Conservation (phyloP, 805 yeast species). For the Spathaspora girioi region DNA sequence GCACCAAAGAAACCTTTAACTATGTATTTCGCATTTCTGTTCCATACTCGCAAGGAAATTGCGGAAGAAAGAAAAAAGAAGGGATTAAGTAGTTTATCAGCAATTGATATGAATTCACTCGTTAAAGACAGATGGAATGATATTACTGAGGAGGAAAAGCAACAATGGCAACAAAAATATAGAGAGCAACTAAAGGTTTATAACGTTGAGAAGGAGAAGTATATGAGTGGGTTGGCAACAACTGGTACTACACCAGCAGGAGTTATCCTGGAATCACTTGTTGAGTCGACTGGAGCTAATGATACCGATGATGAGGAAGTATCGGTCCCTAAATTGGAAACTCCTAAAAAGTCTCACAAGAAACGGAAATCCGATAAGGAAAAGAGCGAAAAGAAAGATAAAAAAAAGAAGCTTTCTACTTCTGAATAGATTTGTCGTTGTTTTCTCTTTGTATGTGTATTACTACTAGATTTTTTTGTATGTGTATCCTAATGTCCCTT, state of each 20-base stretch:
- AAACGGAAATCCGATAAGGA: constrained; percentile 21
- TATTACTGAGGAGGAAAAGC: constrained; percentile 66
- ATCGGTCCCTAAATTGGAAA: constrained; percentile 3
- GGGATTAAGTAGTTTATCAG: constrained; percentile 59
- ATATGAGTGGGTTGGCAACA: constrained; percentile 18
- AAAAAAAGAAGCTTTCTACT: constrained; percentile 9
- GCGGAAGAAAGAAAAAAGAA: constrained; percentile 61
- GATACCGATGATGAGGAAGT: background rate
- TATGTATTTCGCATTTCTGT: constrained; percentile 74
- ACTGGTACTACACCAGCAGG: background rate
- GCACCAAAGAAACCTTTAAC: constrained; percentile 96
- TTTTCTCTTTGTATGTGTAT: background rate
- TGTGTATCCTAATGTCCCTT: constrained; percentile 57
- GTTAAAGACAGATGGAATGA: constrained; percentile 79
- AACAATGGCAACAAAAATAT: constrained; percentile 61
- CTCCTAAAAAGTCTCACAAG: constrained; percentile 43
- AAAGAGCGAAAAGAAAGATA: constrained; percentile 13
- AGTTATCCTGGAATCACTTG: background rate
- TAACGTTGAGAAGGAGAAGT: constrained; percentile 31
- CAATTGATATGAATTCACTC: constrained; percentile 74
- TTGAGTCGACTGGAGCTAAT: constrained; percentile 2
- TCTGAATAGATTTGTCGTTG: background rate
- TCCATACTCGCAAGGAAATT: constrained; percentile 66
- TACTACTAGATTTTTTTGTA: too few species aligned
- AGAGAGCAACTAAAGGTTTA: constrained; percentile 41